Evolutionary conservation across 352 stramenopile genomes (phyloP).

Genomic region (Bremia lactucae): DNA sequence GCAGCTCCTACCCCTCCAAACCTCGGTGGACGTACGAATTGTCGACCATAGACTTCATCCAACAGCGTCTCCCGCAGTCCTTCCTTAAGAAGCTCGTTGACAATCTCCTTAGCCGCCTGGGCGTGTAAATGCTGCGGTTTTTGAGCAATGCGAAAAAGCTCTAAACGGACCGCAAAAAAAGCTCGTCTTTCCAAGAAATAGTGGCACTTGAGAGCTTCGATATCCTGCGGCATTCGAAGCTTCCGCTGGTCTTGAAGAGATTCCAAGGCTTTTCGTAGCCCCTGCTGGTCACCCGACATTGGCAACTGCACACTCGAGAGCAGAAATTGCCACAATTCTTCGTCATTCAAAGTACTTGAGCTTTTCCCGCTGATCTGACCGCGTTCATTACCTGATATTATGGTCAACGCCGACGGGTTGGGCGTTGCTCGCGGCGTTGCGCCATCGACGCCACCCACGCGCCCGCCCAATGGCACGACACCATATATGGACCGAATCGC

Average conservation of each 20-base stretch:
- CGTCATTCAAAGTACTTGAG: slow-evolving; percentile 7
- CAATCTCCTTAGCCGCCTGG: slow-evolving; percentile 26
- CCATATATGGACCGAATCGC: slow-evolving; percentile 36
- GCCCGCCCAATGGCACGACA: slow-evolving; percentile 42
- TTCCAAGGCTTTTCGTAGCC: slow-evolving; percentile 24
- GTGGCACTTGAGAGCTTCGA: slow-evolving; percentile 14
- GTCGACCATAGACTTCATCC: slow-evolving; percentile 41
- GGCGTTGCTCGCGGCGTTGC: slow-evolving; percentile 14
- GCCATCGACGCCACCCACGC: slow-evolving; percentile 9
- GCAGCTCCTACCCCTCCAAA: slow-evolving; percentile 23
- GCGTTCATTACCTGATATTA: slow-evolving; percentile 4
- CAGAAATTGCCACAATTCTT: slow-evolving; percentile 22
- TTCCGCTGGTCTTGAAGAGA: slow-evolving; percentile 9
- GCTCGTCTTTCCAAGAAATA: slow-evolving; percentile 33
- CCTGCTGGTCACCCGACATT: slow-evolving; percentile 8
- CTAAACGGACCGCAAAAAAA: slow-evolving; percentile 48
- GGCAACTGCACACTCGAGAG: slow-evolving; percentile 24
- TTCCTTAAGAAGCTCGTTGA: slow-evolving; percentile 40
- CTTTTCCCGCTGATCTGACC: background rate
- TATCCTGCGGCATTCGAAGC: slow-evolving; percentile 12
- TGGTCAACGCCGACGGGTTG: slow-evolving; percentile 2
- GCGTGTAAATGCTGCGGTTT: slow-evolving; percentile 26
- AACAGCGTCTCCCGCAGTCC: slow-evolving; percentile 44
- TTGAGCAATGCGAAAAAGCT: slow-evolving; percentile 33
- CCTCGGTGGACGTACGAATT: slow-evolving; percentile 21